A percentile compares a stretch with the other conserved stretches of the same genome.
Conservation (phyloP, 192 early-diverging fungal genomes). For the Umbelopsis ramanniana region DNA sequence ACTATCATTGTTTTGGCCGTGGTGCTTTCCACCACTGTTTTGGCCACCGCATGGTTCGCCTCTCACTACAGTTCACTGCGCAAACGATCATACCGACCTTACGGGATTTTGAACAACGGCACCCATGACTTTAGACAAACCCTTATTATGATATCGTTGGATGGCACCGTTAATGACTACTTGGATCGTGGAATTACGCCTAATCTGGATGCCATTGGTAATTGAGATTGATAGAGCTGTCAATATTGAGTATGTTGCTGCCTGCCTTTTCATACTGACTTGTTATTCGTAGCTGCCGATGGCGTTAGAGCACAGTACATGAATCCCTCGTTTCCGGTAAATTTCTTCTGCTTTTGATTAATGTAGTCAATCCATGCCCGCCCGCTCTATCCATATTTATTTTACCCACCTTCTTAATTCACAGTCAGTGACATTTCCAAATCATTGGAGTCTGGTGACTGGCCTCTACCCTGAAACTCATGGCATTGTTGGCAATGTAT, state of each 20-base stretch:
- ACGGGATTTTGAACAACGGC: slow-evolving; percentile 58
- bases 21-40: slow-evolving; percentile 4
- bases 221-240: slow-evolving; percentile 43
- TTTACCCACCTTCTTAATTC: background rate
- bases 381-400: background rate
- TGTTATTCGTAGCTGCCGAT: slow-evolving; percentile 36
- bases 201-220: slow-evolving; percentile 64
- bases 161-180: slow-evolving; percentile 87
- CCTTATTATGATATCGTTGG: slow-evolving; percentile 82
- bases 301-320: slow-evolving; percentile 67
- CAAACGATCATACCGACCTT: slow-evolving; percentile 1
- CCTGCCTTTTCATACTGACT: background rate
- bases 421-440: slow-evolving; percentile 84
- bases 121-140: slow-evolving; percentile 70
- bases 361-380: background rate
- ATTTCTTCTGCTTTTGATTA: background rate
- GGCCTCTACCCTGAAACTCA: slow-evolving; percentile 91
- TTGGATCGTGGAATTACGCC: slow-evolving; percentile 77
- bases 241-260: background rate
- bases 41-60: background rate
- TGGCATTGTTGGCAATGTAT: slow-evolving; percentile 88
- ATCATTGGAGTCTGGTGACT: slow-evolving; percentile 91
- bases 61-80: background rate
- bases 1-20: background rate
- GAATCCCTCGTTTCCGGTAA: slow-evolving; percentile 72